phyloP scores from a whole-genome alignment of 495 filamentous ascomycete species.

The Bryoglossum gracile region DNA sequence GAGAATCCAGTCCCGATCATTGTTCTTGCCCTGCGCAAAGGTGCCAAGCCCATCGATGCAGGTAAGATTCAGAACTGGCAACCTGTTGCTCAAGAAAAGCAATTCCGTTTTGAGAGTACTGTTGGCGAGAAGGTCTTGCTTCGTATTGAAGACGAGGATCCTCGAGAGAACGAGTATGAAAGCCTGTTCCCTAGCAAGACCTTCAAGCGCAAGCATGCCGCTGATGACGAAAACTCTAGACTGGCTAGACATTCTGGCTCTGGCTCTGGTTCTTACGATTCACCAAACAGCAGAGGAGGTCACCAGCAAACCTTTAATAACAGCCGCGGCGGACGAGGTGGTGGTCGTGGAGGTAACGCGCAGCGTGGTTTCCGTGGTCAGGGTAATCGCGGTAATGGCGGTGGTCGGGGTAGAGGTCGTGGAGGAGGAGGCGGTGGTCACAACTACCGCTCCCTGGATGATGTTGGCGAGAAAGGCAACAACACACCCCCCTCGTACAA shows the following conservation, averaged over 20 bases:
- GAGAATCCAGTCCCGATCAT: constrained; percentile 68
- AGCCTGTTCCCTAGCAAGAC: constrained; percentile 47
- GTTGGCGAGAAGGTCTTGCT: constrained; percentile 83
- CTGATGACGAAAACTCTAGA: constrained; percentile 38
- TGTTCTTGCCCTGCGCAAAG: constrained; percentile 64
- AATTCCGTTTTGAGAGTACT: constrained; percentile 63
- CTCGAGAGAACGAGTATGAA: constrained; percentile 50
- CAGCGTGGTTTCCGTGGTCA: constrained; percentile 19
- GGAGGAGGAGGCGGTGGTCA: constrained; percentile 40
- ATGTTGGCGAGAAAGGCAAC: constrained; percentile 33
- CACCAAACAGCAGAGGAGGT: constrained; percentile 32
- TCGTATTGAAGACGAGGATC: constrained; percentile 64
- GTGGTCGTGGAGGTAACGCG: constrained; percentile 22
- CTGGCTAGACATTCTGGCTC: too few relatives aligned
- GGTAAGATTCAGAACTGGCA: constrained; percentile 81
- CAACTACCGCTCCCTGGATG: constrained; percentile 42
- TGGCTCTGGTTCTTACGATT: constrained; percentile 25
- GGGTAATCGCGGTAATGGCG: constrained; percentile 22
- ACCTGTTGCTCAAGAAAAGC: constrained; percentile 57
- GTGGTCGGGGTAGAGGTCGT: constrained; percentile 34
- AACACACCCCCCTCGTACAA: constrained; percentile 25
- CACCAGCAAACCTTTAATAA: constrained; percentile 41
- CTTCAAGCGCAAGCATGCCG: constrained; percentile 47
- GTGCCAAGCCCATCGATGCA: constrained; percentile 71
- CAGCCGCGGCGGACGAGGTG: constrained; percentile 37